Evolutionary conservation across 148 eudicot species (phyloP), one percentile per base, ranked within the genome.

Genomic region (Rhododendron mucronatum): DNA sequence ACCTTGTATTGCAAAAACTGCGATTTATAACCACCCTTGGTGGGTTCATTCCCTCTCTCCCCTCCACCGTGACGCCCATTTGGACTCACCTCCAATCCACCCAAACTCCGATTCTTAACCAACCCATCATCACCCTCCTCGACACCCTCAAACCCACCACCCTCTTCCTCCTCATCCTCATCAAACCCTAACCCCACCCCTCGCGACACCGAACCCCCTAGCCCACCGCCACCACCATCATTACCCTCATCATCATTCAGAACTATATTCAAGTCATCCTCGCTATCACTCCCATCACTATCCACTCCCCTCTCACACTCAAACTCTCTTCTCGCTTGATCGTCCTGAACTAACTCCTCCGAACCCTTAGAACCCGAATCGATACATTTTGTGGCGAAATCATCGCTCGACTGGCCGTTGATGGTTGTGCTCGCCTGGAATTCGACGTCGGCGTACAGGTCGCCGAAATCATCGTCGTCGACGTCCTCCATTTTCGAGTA

Each of bases 381-480:
- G 20, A n/a, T 1, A 20, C 39, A 11, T n/a, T 85, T n/a, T 4
- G 63, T 11, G 55, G 12, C 5, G 30, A 35, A 35, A 57, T 35
- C 73, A 9, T 37, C 47, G 2, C 57, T 78, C 30, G 83, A 67
- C n/a, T 48, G 53, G 74, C 80, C 84, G 14, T 82, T 85, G 69
- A 91, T 87, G 61, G 91, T 90, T 20, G 90, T 85, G 61, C 84
- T 89, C 18, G 91, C 90, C 83, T 86, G 88, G 23, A 88, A 74
- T 69, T 88, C 93, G 18, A 91, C 89, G 78, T 91, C 91, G 5
- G 90, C 91, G 65, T 91, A 91, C 3, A 91, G 85, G 73, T 91
- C 93, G 83, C 91, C 90, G 79, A 90, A 91, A 78, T 89, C 91
- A 30, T 91, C 90, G 15, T 86, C 90, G 20, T 89, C 90, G 1